Percentiles rank a stretch among this genome's conserved stretches.
These are phyloP conservation scores for Dimocarpus longan DNA, from an alignment of 345 rosid genomes.

Conservation along the genomic window DNA sequence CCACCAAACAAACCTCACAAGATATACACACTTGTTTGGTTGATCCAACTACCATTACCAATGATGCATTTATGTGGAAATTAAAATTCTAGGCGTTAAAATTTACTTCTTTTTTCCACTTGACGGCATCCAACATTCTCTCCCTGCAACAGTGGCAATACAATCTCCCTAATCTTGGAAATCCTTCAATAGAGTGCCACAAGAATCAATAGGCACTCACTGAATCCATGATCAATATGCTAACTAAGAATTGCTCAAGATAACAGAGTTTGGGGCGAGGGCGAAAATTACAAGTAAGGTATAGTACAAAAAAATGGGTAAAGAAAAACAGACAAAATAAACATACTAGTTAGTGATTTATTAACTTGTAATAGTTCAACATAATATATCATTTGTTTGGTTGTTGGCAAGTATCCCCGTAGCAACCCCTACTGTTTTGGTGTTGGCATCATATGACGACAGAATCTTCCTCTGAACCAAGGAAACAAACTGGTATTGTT, in stretches of 20 bases:
- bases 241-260: not conserved
- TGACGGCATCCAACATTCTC: not conserved
- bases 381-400: slow-evolving; percentile 43
- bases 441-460: slow-evolving; percentile 46
- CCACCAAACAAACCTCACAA: slow-evolving; percentile 20
- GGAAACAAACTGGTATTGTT: slow-evolving; percentile 32
- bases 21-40: slow-evolving; percentile 26
- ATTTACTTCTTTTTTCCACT: slow-evolving; percentile 14
- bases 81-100: not conserved
- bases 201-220: slow-evolving; percentile 11
- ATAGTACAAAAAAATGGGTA: not conserved
- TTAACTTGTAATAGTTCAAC: slow-evolving; percentile 34
- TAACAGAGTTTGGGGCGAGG: slow-evolving; percentile 4
- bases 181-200: slow-evolving; percentile 13
- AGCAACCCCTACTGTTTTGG: slow-evolving; percentile 40
- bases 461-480: slow-evolving; percentile 52
- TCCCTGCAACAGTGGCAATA: slow-evolving; percentile 15
- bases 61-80: not conserved
- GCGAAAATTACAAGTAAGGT: not conserved
- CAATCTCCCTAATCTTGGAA: slow-evolving; percentile 15
- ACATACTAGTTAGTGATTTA: slow-evolving; percentile 24
- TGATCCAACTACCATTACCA: slow-evolving; percentile 11
- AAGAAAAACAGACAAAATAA: not conserved
- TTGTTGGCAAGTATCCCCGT: slow-evolving; percentile 34
- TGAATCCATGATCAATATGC: slow-evolving; percentile 6